Conservation (phyloP, 805 yeast species). For the Ogataea corticis region DNA sequence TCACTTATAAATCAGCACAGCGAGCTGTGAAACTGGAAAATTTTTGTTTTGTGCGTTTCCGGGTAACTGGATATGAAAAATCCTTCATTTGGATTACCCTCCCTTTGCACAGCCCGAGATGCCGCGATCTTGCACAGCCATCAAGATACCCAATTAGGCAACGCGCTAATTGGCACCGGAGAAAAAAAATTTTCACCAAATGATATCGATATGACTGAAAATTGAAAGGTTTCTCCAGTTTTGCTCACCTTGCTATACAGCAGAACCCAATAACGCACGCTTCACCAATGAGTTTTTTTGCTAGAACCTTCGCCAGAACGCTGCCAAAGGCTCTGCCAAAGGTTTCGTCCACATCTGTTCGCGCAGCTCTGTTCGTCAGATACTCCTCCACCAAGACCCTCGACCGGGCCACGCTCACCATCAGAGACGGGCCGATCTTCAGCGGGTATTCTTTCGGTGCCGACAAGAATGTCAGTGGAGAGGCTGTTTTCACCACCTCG, state of each 20-base stretch:
- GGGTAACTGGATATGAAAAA: too few species aligned
- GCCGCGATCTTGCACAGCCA: slow-evolving; percentile 3
- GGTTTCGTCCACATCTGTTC: not conserved
- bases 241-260: not conserved
- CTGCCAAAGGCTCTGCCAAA: slow-evolving; percentile 1
- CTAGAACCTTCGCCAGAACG: slow-evolving; percentile 12
- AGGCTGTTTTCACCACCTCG: slow-evolving; percentile 97
- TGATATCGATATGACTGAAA: not conserved
- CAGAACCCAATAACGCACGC: not conserved
- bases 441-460: slow-evolving; percentile 97
- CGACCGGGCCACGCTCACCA: slow-evolving; percentile 85
- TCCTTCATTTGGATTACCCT: not conserved
- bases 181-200: slow-evolving; percentile 22
- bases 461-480: slow-evolving; percentile 88
- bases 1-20: slow-evolving; percentile 3
- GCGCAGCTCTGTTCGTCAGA: slow-evolving; percentile 16
- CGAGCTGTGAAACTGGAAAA: too few species aligned
- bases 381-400: slow-evolving; percentile 37
- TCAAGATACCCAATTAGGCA: slow-evolving; percentile 19
- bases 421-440: slow-evolving; percentile 91
- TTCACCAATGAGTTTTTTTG: slow-evolving; percentile 4
- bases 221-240: slow-evolving; percentile 3
- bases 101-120: not conserved
- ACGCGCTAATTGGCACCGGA: slow-evolving; percentile 21
- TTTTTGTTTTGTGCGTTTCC: slow-evolving; percentile 1